Conservation (phyloP, 139 green algal species). For the Zygnema cylindricum region DNA sequence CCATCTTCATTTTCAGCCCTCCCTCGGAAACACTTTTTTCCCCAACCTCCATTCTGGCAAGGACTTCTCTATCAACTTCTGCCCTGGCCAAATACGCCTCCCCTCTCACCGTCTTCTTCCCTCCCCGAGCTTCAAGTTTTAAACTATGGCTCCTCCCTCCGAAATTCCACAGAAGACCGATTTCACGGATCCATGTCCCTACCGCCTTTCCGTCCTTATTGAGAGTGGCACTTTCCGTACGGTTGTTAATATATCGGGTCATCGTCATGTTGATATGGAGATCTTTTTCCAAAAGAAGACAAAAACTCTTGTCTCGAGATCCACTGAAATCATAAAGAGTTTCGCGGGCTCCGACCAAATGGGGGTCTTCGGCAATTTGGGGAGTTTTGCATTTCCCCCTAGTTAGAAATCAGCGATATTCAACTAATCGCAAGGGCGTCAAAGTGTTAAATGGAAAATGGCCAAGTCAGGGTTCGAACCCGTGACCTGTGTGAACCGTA, state of each 20-base stretch:
- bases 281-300: constrained; percentile 39
- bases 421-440: background rate
- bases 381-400: background rate
- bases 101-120: constrained; percentile 22
- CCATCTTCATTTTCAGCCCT: constrained; percentile 16
- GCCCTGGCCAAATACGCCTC: constrained; percentile 38
- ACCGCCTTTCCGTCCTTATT: constrained; percentile 40
- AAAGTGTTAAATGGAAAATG: too few species aligned
- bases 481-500: too few species aligned
- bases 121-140: background rate
- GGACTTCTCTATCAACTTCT: constrained; percentile 33
- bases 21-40: constrained; percentile 23
- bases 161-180: constrained; percentile 36
- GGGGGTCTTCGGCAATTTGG: constrained; percentile 47
- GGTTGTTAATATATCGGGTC: constrained; percentile 28
- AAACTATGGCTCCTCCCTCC: background rate
- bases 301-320: constrained; percentile 40
- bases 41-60: constrained; percentile 13
- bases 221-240: constrained; percentile 14
- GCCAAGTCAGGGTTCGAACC: too few species aligned
- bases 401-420: background rate
- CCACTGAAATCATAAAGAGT: constrained; percentile 56
- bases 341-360: constrained; percentile 44
- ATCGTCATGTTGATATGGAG: constrained; percentile 59
- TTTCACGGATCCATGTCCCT: constrained; percentile 46